phyloP scores from a whole-genome alignment of 371 early-diverging fungal genomes.

The Saksenaea oblongispora region DNA sequence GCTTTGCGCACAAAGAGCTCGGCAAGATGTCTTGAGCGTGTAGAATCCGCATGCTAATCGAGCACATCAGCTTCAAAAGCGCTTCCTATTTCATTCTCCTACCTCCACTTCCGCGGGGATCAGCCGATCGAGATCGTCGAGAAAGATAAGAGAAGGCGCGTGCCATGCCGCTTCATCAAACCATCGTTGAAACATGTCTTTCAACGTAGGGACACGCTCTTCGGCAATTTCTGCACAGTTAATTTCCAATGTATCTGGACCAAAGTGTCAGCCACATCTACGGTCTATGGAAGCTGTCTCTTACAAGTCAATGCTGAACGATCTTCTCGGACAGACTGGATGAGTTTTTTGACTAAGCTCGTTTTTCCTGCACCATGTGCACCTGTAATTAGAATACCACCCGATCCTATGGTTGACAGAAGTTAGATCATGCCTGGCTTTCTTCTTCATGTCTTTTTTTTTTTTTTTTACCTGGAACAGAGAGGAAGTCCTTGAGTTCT shows the following conservation, averaged over 20 bases:
- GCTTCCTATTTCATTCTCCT: not conserved
- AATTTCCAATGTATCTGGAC: slow-evolving; percentile 51
- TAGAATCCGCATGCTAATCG: slow-evolving; percentile 64
- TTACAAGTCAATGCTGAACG: slow-evolving; percentile 59
- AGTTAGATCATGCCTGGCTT: not conserved
- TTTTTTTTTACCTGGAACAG: slow-evolving; percentile 42
- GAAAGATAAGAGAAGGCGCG: slow-evolving; percentile 85
- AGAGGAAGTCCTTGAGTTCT: slow-evolving; percentile 47
- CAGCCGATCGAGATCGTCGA: slow-evolving; percentile 97
- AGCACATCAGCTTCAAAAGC: no score
- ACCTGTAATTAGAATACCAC: slow-evolving; percentile 82
- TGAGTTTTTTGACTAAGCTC: slow-evolving; percentile 58
- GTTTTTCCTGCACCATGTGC: slow-evolving; percentile 90
- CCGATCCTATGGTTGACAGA: slow-evolving; percentile 46
- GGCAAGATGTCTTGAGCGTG: slow-evolving; percentile 69
- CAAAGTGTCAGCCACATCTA: no score
- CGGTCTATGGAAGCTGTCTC: no score
- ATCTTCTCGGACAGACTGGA: slow-evolving; percentile 39
- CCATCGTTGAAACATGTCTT: slow-evolving; percentile 63
- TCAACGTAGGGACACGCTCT: slow-evolving; percentile 64
- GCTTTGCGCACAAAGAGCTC: slow-evolving; percentile 63
- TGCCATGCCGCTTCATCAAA: slow-evolving; percentile 76
- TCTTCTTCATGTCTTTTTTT: not conserved
- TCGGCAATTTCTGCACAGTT: slow-evolving; percentile 68
- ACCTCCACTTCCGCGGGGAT: slow-evolving; percentile 84